Evolutionary conservation across 2,329 filamentous ascomycete genomes (phyloP).

Genomic region (Lasiodiplodia citricola): DNA sequence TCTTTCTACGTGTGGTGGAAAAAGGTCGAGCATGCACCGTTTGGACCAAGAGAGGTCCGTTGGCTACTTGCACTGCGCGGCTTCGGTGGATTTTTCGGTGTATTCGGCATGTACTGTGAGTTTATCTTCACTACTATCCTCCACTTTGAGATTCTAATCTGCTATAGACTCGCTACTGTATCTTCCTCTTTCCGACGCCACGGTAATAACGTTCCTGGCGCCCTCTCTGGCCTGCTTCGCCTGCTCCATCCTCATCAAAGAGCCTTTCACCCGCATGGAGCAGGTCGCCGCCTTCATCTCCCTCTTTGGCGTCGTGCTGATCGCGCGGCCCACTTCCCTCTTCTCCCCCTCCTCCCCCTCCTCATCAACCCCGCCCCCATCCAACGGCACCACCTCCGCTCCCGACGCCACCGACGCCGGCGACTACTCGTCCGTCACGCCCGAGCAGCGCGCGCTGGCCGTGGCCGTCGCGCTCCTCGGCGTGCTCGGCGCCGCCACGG

Average conservation of each 20-base stretch:
- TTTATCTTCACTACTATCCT: slow-evolving; percentile 25
- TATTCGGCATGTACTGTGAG: slow-evolving; percentile 75
- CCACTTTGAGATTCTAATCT: not conserved
- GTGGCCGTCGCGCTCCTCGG: slow-evolving; percentile 76
- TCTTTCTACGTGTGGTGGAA: slow-evolving; percentile 75
- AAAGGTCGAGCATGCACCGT: slow-evolving; percentile 69
- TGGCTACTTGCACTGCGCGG: slow-evolving; percentile 72
- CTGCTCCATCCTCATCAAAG: slow-evolving; percentile 75
- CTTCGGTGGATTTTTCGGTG: slow-evolving; percentile 73
- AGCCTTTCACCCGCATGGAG: slow-evolving; percentile 79
- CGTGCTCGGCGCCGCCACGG: slow-evolving; percentile 75
- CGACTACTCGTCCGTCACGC: slow-evolving; percentile 55
- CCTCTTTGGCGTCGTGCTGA: slow-evolving; percentile 79
- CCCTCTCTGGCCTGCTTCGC: slow-evolving; percentile 80
- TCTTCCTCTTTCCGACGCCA: slow-evolving; percentile 83
- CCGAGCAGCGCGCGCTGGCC: slow-evolving; percentile 70
- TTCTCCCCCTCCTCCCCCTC: slow-evolving; percentile 48
- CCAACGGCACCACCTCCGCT: slow-evolving; percentile 38
- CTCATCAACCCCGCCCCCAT: slow-evolving; percentile 38
- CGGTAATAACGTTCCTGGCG: slow-evolving; percentile 85
- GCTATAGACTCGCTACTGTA: slow-evolving; percentile 69
- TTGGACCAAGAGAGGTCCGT: slow-evolving; percentile 71
- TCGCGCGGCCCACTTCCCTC: slow-evolving; percentile 72
- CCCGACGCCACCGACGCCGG: slow-evolving; percentile 31
- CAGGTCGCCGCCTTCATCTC: slow-evolving; percentile 78